Base-by-base conservation (phyloP, 129 eudicot species). In the Lactuca saligna region DNA sequence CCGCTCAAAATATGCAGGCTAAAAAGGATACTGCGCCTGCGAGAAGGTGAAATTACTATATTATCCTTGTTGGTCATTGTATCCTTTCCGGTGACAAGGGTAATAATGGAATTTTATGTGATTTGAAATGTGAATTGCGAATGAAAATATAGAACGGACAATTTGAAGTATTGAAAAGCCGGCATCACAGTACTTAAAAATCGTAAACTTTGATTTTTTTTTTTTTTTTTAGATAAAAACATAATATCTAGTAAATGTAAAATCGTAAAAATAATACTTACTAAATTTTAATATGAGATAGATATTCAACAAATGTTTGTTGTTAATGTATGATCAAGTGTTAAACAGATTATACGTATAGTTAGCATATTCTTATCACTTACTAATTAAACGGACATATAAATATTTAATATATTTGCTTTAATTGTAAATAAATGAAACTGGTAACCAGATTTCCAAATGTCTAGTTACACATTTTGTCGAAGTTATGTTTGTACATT, bases 1-100 rank as follows among this genome's bases (percentile, higher is more conserved):
- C 17, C 60, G 69, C 75, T 79, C 42, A 54, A 76, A 64, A 39
- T 9, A 79, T 83, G 86, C 82, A 80, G 83, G 91, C 87, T 83
- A 73, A 50, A 4, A 68, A 62, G 77, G 80, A 82, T 73, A 44
- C 0, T 7, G 57, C 69, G 90, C 87, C 85, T 86, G 95, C 88
- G 72, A 63, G 55, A 29, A 34, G 3, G 42, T 63, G 20, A 74
- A 81, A 6, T 80, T 74, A 80, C 86, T 0, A 2, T 11, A 51
- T 16, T 74, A 53, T 42, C 83, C 87, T 76, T 69, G 68, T 9
- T 20, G 39, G 78, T 50, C n/a, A 33, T 31, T 10, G 33, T 4
- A 0, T 49, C 8, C 0, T 8, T 34, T 42, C 5, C 5, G 2
- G n/a, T 15, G 2, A 9, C 13, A 58, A 34, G 85, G 79, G 72